These are phyloP conservation scores for Pinus albicaulis DNA, from an alignment of 75 land plant genomes.

Conservation along the genomic window DNA sequence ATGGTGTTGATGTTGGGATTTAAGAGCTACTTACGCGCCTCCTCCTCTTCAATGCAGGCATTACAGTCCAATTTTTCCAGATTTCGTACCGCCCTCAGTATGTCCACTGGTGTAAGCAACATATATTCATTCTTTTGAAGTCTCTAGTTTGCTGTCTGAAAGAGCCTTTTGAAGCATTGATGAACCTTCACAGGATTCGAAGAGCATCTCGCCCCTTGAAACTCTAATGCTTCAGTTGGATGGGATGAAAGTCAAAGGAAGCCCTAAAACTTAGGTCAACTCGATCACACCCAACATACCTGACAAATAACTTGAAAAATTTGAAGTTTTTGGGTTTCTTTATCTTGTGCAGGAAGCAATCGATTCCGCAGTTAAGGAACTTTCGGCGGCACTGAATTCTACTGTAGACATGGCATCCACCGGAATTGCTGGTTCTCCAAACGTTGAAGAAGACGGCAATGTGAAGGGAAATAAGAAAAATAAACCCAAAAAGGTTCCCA, in stretches of 20 bases:
- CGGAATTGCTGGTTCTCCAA: neutral
- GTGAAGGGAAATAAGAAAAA: neutral
- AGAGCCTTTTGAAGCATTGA: no score
- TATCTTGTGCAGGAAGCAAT: neutral
- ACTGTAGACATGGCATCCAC: neutral
- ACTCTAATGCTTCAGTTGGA: no score
- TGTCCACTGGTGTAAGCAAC: slow-evolving; percentile 1
- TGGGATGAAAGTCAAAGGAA: no score
- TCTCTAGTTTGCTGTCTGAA: no score
- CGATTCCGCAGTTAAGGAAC: neutral
- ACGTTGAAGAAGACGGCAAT: no score
- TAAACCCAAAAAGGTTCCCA: slow-evolving; percentile 7
- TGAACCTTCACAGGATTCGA: no score
- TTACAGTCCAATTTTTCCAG: neutral
- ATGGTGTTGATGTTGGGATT: neutral
- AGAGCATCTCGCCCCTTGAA: no score
- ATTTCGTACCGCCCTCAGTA: neutral
- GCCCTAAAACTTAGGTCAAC: no score
- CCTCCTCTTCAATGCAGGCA: slow-evolving; percentile 5
- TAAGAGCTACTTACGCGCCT: slow-evolving; percentile 9
- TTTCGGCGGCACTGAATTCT: neutral
- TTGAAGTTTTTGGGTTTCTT: neutral
- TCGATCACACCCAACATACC: no score
- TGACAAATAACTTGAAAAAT: no score
- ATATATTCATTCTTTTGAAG: no score